Conservation (phyloP, 2,329 filamentous ascomycete genomes). For the Xylaria hypoxylon region DNA sequence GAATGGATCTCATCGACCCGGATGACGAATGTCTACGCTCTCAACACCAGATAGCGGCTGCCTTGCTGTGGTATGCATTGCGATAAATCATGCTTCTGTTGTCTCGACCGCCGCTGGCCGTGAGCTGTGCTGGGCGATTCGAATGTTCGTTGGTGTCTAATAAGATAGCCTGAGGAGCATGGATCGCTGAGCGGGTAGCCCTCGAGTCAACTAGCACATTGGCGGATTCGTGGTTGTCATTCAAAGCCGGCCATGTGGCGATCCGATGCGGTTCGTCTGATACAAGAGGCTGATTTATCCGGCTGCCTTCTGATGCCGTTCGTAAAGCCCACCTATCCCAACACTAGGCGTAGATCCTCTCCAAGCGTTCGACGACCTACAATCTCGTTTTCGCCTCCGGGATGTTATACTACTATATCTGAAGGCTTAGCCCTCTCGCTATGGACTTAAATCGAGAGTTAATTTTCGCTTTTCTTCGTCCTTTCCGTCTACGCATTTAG, state of each 20-base stretch:
- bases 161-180: not conserved
- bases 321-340: constrained; percentile 27
- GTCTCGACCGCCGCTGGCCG: not conserved
- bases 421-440: constrained; percentile 30
- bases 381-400: constrained; percentile 19
- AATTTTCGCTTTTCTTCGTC: constrained; percentile 15
- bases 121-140: not conserved
- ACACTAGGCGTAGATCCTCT: constrained; percentile 28
- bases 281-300: constrained; percentile 41
- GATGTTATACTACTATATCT: constrained; percentile 33
- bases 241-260: constrained; percentile 33
- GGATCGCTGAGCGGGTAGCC: not conserved
- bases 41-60: not conserved
- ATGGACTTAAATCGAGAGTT: constrained; percentile 19
- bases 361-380: constrained; percentile 13
- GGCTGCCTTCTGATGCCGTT: constrained; percentile 27
- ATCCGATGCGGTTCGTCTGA: constrained; percentile 38
- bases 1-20: not conserved
- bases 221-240: constrained; percentile 14
- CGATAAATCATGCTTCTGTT: not conserved
- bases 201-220: not conserved
- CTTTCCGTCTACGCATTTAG: constrained; percentile 7
- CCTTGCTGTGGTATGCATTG: not conserved
- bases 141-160: not conserved
- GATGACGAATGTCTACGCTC: constrained; percentile 4